Base-by-base conservation (phyloP, 2,329 filamentous ascomycete genomes). In the Dactylella cylindrospora region DNA sequence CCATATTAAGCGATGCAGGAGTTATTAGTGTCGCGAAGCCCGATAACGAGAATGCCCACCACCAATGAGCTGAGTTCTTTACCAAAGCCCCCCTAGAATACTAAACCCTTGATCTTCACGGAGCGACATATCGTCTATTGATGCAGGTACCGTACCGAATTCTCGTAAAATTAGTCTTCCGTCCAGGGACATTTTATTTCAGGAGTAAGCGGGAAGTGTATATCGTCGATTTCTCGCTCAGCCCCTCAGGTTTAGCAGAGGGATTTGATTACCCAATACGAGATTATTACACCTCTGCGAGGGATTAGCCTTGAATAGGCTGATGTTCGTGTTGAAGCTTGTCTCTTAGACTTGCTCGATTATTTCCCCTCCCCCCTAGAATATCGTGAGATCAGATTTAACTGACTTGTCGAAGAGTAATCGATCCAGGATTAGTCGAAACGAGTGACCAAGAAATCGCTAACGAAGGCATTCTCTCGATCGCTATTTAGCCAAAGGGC, bases 81-180 rank as follows among this genome's bases (percentile, higher is more conserved):
- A n/a, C n/a, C n/a, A n/a, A n/a, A n/a, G n/a, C n/a, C n/a, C n/a
- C n/a, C 9, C 28, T 26, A 20, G 17, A n/a, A n/a, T n/a, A n/a
- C 15, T 41, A 46, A 53, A 33, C 41, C 20, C 35, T 19, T 35
- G 41, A 35, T 22, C 20, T 43, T 43, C 47, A 29, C 41, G 36
- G 55, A 8, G 43, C 28, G 33, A 40, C 46, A 46, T 19, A 29
- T 47, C 35, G 47, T 36, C 32, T 36, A 13, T 12, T 61, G 47
- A 61, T 49, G 55, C 55, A 61, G 55, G 55, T 61, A 61, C 55
- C 35, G 41, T 61, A 61, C 47, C 55, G 39, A 47, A 31, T 43
- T 22, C 26, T 61, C 55, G 44, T 46, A 38, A 43, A 41, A 25
- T 31, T 13, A 28, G 39, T 25, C 25, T 47, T 9, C 22, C 26